Base-by-base conservation (phyloP, 2,329 filamentous ascomycete species). In the Samsoniella hepiali region DNA sequence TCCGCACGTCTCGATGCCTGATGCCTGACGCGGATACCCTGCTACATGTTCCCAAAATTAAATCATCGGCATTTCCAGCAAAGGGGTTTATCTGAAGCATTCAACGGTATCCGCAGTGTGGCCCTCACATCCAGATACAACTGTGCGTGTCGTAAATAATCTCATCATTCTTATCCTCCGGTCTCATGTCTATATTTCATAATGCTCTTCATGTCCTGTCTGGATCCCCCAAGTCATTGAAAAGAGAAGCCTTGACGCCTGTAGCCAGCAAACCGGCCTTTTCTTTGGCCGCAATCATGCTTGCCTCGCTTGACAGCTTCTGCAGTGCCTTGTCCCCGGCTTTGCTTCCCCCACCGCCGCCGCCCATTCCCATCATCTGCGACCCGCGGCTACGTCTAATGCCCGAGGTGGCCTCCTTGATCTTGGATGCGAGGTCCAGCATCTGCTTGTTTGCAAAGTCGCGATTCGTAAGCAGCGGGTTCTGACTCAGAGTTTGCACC, bases 381-480 rank as follows among this genome's bases (percentile, higher is more conserved):
- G 67, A 63, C 27, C 66, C 68, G 15, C 74, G 68, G 27, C 50
- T 69, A 17, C 73, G 69, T 2, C 69, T 51, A n/a, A 74, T 68
- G 32, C 66, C 68, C 13, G 61, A 64, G 8, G 80, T 85, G 2
- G 87, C 86, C 67, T 92, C 87, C 68, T 83, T 82, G 68, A 96
- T 89, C 79, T 97, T 97, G 68, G 87, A 86, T 47, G 90, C 90
- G 50, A 98, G 81, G 75, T 99, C 95, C 56, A 88, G 81, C 77
- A 99, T 95, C 76, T 97, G 93, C 76, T 93, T 95, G 71, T 90
- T 96, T 59, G 89, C 90, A 73, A 93, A 99, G 69, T 97, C 94
- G 67, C 93, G 90, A 72, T 97, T 98, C 63, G 91, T 93, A 70
- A 96, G 88, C 5, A 97, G 84, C 29, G 94, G 93, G 69, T 88